Evolutionary conservation across 305 asterid species (phyloP).

Genomic region (Lippia alba): DNA sequence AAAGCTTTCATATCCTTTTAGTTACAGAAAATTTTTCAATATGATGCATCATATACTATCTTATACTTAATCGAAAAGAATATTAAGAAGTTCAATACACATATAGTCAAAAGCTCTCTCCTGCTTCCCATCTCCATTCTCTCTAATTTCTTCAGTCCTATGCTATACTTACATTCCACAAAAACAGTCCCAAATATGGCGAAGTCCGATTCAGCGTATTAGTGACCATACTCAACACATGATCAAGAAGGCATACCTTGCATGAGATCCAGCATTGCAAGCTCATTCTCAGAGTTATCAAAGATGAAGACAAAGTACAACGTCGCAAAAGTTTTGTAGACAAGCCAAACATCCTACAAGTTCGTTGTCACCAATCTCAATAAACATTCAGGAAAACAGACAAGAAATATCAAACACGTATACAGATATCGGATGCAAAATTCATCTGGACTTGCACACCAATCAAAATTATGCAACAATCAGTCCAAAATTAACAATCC

Average conservation of each 20-base stretch:
- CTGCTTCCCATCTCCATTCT: slow-evolving; percentile 6
- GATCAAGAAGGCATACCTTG: slow-evolving; percentile 67
- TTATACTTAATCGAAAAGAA: neutral
- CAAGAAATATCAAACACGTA: neutral
- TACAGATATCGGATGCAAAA: neutral
- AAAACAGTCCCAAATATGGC: slow-evolving; percentile 13
- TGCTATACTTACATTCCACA: slow-evolving; percentile 20
- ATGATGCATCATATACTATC: neutral
- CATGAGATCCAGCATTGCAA: slow-evolving; percentile 97
- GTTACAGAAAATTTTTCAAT: neutral
- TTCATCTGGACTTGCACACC: neutral
- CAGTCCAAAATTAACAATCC: slow-evolving; percentile 22
- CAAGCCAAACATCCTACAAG: slow-evolving; percentile 80
- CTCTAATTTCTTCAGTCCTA: neutral
- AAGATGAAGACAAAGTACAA: slow-evolving; percentile 81
- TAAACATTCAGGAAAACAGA: neutral
- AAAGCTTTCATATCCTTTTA: slow-evolving; percentile 17
- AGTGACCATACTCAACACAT: slow-evolving; percentile 8
- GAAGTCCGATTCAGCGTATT: neutral
- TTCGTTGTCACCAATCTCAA: slow-evolving; percentile 23
- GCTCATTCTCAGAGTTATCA: slow-evolving; percentile 86
- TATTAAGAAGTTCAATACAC: no score
- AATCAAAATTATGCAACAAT: slow-evolving; percentile 17
- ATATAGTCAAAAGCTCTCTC: neutral
- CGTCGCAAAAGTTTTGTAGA: slow-evolving; percentile 89